Evolutionary conservation across 768 basidiomycete genomes (phyloP).

Genomic region (Trametes cingulata): DNA sequence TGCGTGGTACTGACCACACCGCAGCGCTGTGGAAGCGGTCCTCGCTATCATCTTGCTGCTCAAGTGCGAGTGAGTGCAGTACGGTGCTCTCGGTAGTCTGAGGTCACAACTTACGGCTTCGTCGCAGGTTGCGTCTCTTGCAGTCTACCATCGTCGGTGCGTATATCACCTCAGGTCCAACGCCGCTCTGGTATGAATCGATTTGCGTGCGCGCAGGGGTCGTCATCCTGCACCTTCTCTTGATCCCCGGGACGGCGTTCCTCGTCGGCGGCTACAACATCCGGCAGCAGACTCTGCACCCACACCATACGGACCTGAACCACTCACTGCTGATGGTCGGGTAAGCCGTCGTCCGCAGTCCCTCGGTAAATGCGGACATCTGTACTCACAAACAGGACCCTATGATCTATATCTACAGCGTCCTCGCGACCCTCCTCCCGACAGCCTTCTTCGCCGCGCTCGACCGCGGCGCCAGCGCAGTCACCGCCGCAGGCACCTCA

Average conservation of each 20-base stretch:
- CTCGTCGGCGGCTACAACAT: conserved; percentile 71
- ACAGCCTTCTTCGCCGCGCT: conserved; percentile 68
- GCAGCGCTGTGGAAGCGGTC: conserved; percentile 69
- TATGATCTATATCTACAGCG: too few species aligned
- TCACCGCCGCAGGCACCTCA: conserved; percentile 22
- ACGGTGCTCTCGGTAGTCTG: not conserved
- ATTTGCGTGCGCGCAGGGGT: conserved; percentile 48
- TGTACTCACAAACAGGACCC: too few species aligned
- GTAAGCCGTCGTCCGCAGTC: too few species aligned
- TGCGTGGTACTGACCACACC: not conserved
- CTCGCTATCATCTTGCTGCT: conserved; percentile 66
- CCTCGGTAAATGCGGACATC: too few species aligned
- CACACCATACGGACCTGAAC: conserved; percentile 65
- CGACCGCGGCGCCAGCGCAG: conserved; percentile 34
- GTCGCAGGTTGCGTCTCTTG: conserved; percentile 54
- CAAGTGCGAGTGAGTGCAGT: conserved; percentile 70
- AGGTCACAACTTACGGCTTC: conserved; percentile 32
- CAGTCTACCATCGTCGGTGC: conserved; percentile 70
- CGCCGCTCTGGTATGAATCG: too few species aligned
- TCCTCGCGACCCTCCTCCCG: conserved; percentile 63
- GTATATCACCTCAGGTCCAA: not conserved
- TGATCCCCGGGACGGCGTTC: conserved; percentile 71
- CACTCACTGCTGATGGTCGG: conserved; percentile 69
- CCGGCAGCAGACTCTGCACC: conserved; percentile 67
- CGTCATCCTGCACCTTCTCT: conserved; percentile 68